These are phyloP conservation scores for Yarrowia divulgata DNA, from an alignment of 805 yeast genomes.

Conservation along the genomic window DNA sequence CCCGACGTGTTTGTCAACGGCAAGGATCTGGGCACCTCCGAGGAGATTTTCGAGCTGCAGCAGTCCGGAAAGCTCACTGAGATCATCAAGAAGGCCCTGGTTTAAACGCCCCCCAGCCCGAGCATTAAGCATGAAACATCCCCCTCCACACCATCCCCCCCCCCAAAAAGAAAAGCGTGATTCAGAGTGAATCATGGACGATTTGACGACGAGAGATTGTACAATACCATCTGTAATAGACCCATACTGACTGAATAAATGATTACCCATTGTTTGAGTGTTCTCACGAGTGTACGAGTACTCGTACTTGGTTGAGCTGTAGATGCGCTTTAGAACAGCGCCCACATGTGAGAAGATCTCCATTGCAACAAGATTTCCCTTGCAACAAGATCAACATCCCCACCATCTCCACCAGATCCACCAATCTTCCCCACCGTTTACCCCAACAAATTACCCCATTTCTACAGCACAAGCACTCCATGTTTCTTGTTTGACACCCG, in stretches of 20 bases:
- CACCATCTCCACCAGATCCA: not conserved
- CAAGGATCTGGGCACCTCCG: slow-evolving; percentile 26
- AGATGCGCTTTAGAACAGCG: not conserved
- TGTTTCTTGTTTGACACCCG: not conserved
- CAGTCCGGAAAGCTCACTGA: slow-evolving; percentile 16
- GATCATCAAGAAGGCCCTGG: slow-evolving; percentile 27
- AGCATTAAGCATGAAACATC: not conserved
- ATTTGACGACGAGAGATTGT: slow-evolving; percentile 17
- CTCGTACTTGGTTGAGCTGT: not conserved
- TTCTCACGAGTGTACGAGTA: too few relatives aligned
- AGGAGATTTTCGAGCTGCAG: slow-evolving; percentile 13
- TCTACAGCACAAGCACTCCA: not conserved
- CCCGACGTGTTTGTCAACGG: slow-evolving; percentile 25
- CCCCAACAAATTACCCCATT: slow-evolving; percentile 7
- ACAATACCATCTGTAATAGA: slow-evolving; percentile 31
- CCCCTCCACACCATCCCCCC: not conserved
- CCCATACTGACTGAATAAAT: slow-evolving; percentile 34
- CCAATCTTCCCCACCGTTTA: not conserved
- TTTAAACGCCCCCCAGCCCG: not conserved
- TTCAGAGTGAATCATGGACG: slow-evolving; percentile 9
- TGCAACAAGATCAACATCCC: not conserved
- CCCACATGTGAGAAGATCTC: too few relatives aligned
- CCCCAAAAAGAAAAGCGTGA: slow-evolving; percentile 8
- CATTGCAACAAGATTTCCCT: too few relatives aligned
- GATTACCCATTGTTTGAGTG: not conserved